Evolutionary conservation across 768 basidiomycete species (phyloP), one percentile per base, ranked within the genome.

Genomic region (Clitopilus hobsonii): DNA sequence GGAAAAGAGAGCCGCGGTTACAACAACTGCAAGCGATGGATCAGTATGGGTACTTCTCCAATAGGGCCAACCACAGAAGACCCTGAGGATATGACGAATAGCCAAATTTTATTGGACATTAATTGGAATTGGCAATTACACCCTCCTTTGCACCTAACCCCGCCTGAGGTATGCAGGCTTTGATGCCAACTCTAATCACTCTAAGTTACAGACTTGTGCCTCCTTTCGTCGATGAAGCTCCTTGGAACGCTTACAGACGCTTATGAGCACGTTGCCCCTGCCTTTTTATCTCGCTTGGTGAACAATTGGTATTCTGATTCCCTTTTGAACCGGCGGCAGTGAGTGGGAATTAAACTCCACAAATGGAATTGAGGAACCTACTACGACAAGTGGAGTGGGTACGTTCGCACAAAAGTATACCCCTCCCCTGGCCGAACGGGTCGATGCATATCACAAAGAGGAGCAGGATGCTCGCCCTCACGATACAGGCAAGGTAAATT

Each of bases 171-270:
- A n/a, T 36, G n/a, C 32, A 36, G 32, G 32, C 76, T 71, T 49
- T 56, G 57, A 58, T 49, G 63, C 63, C 67, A 72, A 80, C 77
- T 73, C 74, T 78, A 78, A 78, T 74, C 71, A 77, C 77, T 74
- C 71, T 78, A 77, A 78, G n/a, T n/a, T n/a, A n/a, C n/a, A n/a
- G n/a, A n/a, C n/a, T n/a, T n/a, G n/a, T n/a, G n/a, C n/a, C n/a
- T n/a, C n/a, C n/a, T n/a, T n/a, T n/a, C n/a, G n/a, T n/a, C n/a
- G n/a, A n/a, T n/a, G n/a, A n/a, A n/a, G n/a, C n/a, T n/a, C n/a
- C n/a, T n/a, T n/a, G n/a, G n/a, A n/a, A n/a, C n/a, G n/a, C n/a
- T n/a, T n/a, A n/a, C n/a, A n/a, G n/a, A n/a, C n/a, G n/a, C n/a
- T n/a, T n/a, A n/a, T n/a, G n/a, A n/a, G n/a, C n/a, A n/a, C n/a